Evolutionary conservation across 2,329 filamentous ascomycete genomes (phyloP).

Genomic region (Apiospora kogelbergensis): DNA sequence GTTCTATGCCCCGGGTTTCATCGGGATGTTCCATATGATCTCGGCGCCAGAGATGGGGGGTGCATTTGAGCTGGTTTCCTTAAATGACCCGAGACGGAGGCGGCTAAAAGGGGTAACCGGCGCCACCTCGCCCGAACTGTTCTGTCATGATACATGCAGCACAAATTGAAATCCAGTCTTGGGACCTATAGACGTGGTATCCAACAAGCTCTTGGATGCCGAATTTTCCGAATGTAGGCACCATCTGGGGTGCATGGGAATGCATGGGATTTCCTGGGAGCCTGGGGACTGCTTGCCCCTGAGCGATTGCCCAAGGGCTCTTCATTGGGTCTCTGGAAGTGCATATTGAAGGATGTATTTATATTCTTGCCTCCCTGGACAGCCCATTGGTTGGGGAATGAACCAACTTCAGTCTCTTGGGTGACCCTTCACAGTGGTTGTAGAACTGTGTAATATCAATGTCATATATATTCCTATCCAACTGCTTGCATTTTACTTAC

Average conservation of each 20-base stretch:
- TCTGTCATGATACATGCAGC: neutral
- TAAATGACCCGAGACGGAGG: neutral
- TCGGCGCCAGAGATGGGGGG: neutral
- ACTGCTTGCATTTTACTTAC: too few species aligned
- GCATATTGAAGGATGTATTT: too few species aligned
- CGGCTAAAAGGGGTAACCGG: slow-evolving; percentile 1
- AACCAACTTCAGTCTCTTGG: too few species aligned
- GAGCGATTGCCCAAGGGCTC: too few species aligned
- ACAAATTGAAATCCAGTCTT: neutral
- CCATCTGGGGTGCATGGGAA: too few species aligned
- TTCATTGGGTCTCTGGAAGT: too few species aligned
- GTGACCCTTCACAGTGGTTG: too few species aligned
- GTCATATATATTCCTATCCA: too few species aligned
- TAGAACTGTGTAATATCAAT: too few species aligned
- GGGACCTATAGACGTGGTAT: neutral
- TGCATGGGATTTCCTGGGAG: neutral
- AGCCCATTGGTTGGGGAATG: too few species aligned
- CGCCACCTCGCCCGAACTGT: neutral
- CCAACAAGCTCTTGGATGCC: neutral
- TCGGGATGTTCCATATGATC: neutral
- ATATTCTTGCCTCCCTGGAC: too few species aligned
- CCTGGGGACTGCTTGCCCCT: neutral
- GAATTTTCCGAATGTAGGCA: neutral
- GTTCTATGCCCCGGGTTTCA: neutral
- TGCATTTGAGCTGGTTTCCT: slow-evolving; percentile 20